Percentiles rank a stretch among this genome's conserved stretches.
phyloP scores from a whole-genome alignment of 129 eudicot species.

The Daucus carota region DH1_v3.0 NC_030388.2:15882001-15882500 shows the following conservation, averaged over 20 bases:
- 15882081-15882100: slow-evolving; percentile 7
- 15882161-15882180: not conserved
- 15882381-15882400: slow-evolving; percentile 50
- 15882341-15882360: slow-evolving; percentile 58
- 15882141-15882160: not conserved
- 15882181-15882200: slow-evolving; percentile 9
- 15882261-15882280: slow-evolving; percentile 48
- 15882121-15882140: not conserved
- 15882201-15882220: slow-evolving; percentile 3
- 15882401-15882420: slow-evolving; percentile 56
- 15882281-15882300: slow-evolving; percentile 57
- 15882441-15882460: slow-evolving; percentile 53
- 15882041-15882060: slow-evolving; percentile 4
- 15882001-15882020: slow-evolving; percentile 7
- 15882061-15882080: not conserved
- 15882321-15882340: slow-evolving; percentile 49
- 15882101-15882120: not conserved
- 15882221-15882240: slow-evolving; percentile 38
- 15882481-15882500: slow-evolving; percentile 29
- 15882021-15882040: not conserved
- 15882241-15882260: slow-evolving; percentile 35
- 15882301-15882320: slow-evolving; percentile 29
- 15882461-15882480: slow-evolving; percentile 58
- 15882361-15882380: slow-evolving; percentile 46
- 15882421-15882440: slow-evolving; percentile 56